Base-by-base conservation (phyloP, 345 rosid species). In the Schrenkiella parvula region DNA sequence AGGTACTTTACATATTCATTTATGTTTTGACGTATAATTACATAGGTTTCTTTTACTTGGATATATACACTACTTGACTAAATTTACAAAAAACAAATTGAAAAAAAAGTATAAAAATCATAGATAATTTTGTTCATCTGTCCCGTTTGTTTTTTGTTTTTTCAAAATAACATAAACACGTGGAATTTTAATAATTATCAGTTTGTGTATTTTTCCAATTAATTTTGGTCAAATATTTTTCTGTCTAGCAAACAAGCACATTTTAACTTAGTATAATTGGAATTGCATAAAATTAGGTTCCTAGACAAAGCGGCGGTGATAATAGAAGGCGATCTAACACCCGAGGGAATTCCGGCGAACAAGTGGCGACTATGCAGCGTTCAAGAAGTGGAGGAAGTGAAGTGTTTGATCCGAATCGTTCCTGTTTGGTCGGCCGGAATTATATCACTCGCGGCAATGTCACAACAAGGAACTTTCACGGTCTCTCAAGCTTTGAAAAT, bases 401-500 rank as follows among this genome's bases (percentile, higher is more conserved):
- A 90, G 70, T 88, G 90, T 79, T 29, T 90, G 13, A 48, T 87
- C 47, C 55, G 75, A 67, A 55, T 87, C 2, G 51, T 79, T 8
- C 95, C 95, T 1, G 64, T 90, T 5, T 85, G 93, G 91, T 80
- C 85, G 0, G 68, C 95, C 1, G 89, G 87, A 66, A 78, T 88
- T 63, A 80, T 89, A 14, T 83, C 89, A 22, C 78, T 82, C 38
- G 78, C 87, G 13, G 91, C 96, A 8, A 85, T 89, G 72, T 86
- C 91, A 12, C 92, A 86, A 54, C 96, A 92, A 59, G 44, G 52
- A 80, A 92, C 98, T 5, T 92, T 92, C 82, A 86, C 95, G 0
- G 78, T 92, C 63, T 90, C 86, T 62, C 98, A 92, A 76, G 95
- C 95, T 71, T 78, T 83, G 50, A 81, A 88, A 72, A 92, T 89